Evolutionary conservation across 495 filamentous ascomycete genomes (phyloP), one percentile per base, ranked within the genome.

Genomic region (Astrothelium subdiscretum): DNA sequence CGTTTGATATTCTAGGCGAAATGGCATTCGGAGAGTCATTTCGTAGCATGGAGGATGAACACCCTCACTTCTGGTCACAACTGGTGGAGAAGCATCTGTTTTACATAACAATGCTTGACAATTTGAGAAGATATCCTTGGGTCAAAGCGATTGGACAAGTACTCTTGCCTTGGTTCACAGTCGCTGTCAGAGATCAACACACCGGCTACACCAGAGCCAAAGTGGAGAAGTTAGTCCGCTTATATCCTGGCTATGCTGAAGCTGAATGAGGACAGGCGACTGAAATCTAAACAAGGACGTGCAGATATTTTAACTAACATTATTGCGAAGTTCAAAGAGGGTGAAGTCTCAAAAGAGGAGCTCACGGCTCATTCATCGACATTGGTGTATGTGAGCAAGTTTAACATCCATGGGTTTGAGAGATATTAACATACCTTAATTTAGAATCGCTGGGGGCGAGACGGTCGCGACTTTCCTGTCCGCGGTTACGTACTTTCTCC

Each of bases 1-100:
- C 69, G 11, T 72, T 74, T 43, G 72, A 74, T 60, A 73, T 74
- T 58, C 72, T 73, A 60, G 72, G 71, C 10, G 72, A 74, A 61
- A 62, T 74, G 24, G 62, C 64, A 20, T 74, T 74, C 59, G 72
- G 72, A 6, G 71, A 74, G 60, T 66, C 72, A 5, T 73, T 74
- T 63, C 71, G 67, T 43, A 69, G 69, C 31, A 63, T 74, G 44
- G 65, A 70, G 15, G 32, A n/a, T n/a, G n/a, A n/a, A n/a, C n/a
- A n/a, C n/a, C n/a, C n/a, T n/a, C n/a, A n/a, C n/a, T n/a, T n/a
- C n/a, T n/a, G n/a, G n/a, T n/a, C n/a, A n/a, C n/a, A n/a, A n/a
- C 67, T 29, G 71, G 69, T 15, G 63, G 66, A 72, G 64, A n/a
- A 59, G n/a, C 71, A 72, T 24, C 67, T 69, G 38, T n/a, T n/a